Evolutionary conservation across 805 yeast genomes (phyloP), one percentile per base, ranked within the genome.

Genomic region (Limtongia smithiae): DNA sequence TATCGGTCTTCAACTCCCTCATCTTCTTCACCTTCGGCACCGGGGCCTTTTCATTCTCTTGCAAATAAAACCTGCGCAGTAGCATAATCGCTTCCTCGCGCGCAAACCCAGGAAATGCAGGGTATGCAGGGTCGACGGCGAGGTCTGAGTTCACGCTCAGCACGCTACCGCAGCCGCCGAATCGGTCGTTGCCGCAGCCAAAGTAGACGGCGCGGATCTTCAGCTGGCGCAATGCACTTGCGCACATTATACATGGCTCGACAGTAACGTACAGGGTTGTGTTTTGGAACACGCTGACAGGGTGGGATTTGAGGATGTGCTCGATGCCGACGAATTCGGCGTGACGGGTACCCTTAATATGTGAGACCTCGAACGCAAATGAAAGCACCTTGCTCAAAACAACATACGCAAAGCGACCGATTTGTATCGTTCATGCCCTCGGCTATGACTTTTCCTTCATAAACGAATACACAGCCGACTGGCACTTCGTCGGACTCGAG

Each of bases 161-260:
- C 1, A 91, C 93, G 0, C 95, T 82, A 0, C 97, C 97, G 65
- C 90, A 90, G 0, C 98, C 97, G 0, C 98, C 98, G 69, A 93
- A 93, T 39, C 97, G 69, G 55, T 91, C 97, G 65, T 93, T 93
- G 0, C 88, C 93, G 62, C 96, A 90, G 0, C 98, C 97, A 62
- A 87, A 93, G 39, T 81, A 81, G 1, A 91, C 96, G 35, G 72
- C 71, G 27, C 78, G 68, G 9, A 93, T 79, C 1, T 84, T 83
- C 39, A 90, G 65, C 60, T 93, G 98, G 50, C 90, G 75, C 35
- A 93, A 68, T 2, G 95, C 89, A 35, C 93, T 81, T 0, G 96
- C 97, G 70, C 98, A 93, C 98, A 93, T 93, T 6, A 93, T 84
- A 64, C 98, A 93, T 0, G 98, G 98, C 67, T 93, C 98, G 0